These are phyloP conservation scores for Beauveria australis DNA, from an alignment of 2,329 filamentous ascomycete species.

Conservation along the genomic window DNA sequence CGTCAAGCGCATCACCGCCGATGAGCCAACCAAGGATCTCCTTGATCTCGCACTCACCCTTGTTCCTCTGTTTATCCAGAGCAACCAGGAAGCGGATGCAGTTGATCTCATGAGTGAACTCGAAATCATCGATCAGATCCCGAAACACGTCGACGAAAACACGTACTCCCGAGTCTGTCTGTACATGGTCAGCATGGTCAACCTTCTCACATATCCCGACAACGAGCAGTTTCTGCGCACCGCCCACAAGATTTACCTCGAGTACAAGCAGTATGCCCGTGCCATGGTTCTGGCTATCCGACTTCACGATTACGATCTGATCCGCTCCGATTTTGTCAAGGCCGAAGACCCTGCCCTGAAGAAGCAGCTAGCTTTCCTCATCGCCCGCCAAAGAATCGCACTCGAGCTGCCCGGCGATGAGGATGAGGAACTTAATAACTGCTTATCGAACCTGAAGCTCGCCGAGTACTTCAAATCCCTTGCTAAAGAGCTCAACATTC, in stretches of 20 bases:
- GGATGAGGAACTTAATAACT: constrained; percentile 68
- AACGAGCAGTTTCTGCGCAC: constrained; percentile 92
- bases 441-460: constrained; percentile 77
- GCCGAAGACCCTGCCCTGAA: constrained; percentile 75
- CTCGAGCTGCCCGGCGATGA: constrained; percentile 64
- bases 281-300: constrained; percentile 92
- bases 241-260: constrained; percentile 86
- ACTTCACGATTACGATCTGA: constrained; percentile 77
- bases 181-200: constrained; percentile 99
- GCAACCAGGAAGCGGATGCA: constrained; percentile 95
- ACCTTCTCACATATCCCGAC: constrained; percentile 92
- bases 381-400: constrained; percentile 84
- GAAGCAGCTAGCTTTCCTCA: constrained; percentile 89
- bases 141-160: constrained; percentile 84
- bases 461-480: constrained; percentile 90
- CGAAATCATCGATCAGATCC: constrained; percentile 90
- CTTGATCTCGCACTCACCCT: constrained; percentile 75
- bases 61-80: constrained; percentile 90
- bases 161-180: constrained; percentile 89
- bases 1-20: constrained; percentile 74
- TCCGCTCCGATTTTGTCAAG: constrained; percentile 71
- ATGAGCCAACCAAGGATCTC: constrained; percentile 76
- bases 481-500: constrained; percentile 90
- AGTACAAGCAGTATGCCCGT: constrained; percentile 87
- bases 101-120: constrained; percentile 95